Conservation (phyloP, 1,139 yeast genomes). For the Candida glucosophila region DNA sequence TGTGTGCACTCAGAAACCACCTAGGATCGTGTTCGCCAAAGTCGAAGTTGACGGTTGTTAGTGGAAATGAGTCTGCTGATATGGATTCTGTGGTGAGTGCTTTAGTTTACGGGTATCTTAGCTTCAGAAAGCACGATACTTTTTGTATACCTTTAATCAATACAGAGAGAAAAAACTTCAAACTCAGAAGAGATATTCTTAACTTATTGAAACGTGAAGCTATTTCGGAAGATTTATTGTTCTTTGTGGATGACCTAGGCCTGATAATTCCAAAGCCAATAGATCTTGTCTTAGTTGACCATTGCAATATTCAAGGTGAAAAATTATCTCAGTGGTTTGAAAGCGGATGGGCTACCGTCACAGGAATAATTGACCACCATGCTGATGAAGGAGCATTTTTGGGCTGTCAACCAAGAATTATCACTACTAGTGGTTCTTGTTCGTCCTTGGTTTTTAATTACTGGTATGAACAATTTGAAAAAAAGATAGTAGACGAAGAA, state of each 20-base stretch:
- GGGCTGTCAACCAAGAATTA: slow-evolving; percentile 48
- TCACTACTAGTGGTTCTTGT: slow-evolving; percentile 67
- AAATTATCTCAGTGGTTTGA: slow-evolving; percentile 15
- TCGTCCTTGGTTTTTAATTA: slow-evolving; percentile 61
- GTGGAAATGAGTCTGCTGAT: slow-evolving; percentile 84
- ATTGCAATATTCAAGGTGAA: slow-evolving; percentile 60
- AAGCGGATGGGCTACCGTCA: slow-evolving; percentile 26
- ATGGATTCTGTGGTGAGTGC: slow-evolving; percentile 81
- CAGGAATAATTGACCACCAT: slow-evolving; percentile 80
- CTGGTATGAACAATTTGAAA: slow-evolving; percentile 32
- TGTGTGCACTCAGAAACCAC: slow-evolving; percentile 12
- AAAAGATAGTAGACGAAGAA: slow-evolving; percentile 9
- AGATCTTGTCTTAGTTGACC: slow-evolving; percentile 67
- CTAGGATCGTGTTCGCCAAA: slow-evolving; percentile 9
- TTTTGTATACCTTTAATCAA: slow-evolving; percentile 59
- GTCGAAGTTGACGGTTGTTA: slow-evolving; percentile 38
- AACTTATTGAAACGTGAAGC: slow-evolving; percentile 41
- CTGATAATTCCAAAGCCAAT: no score
- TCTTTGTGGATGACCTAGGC: slow-evolving; percentile 58
- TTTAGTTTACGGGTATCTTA: slow-evolving; percentile 58
- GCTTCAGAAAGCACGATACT: slow-evolving; percentile 15
- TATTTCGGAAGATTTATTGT: slow-evolving; percentile 41
- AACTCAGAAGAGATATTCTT: slow-evolving; percentile 63
- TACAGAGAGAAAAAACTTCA: slow-evolving; percentile 57
- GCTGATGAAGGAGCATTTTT: slow-evolving; percentile 52